A percentile compares a stretch with the other conserved stretches of the same genome.
These are phyloP conservation scores for Termitomyces sp. DNA, from an alignment of 768 basidiomycete genomes.

Conservation along the genomic window DNA sequence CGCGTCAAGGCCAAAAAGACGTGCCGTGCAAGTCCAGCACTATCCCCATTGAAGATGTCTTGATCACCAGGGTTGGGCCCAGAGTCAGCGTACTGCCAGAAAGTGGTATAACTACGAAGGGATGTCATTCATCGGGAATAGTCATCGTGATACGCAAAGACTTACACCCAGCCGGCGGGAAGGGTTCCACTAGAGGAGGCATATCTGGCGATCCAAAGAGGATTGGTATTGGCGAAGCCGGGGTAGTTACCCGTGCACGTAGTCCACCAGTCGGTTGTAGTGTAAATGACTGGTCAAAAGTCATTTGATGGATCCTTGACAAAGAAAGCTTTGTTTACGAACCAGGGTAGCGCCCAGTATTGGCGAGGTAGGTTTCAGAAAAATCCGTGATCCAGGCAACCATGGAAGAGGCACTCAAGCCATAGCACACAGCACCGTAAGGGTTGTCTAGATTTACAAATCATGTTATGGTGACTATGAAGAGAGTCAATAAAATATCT, in stretches of 20 bases:
- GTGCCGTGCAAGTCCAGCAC: slow-evolving; percentile 35
- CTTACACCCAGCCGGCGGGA: slow-evolving; percentile 52
- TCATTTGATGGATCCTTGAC: background rate
- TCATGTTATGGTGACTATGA: background rate
- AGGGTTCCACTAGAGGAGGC: slow-evolving; percentile 44
- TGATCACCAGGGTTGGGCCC: slow-evolving; percentile 54
- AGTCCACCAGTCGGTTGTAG: slow-evolving; percentile 64
- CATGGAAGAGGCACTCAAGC: slow-evolving; percentile 45
- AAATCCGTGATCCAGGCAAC: slow-evolving; percentile 61
- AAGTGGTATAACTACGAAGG: slow-evolving; percentile 36
- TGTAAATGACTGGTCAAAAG: slow-evolving; percentile 43
- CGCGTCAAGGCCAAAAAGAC: background rate
- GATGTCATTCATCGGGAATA: background rate
- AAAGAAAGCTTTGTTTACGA: slow-evolving; percentile 1
- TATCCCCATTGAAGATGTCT: slow-evolving; percentile 50
- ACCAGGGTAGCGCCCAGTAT: slow-evolving; percentile 42
- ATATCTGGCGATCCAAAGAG: slow-evolving; percentile 58
- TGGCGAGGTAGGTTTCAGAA: slow-evolving; percentile 48
- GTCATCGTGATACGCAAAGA: background rate
- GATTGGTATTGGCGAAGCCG: slow-evolving; percentile 42
- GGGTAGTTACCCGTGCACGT: slow-evolving; percentile 57
- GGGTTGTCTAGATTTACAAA: slow-evolving; percentile 38
- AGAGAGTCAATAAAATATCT: slow-evolving; percentile 8
- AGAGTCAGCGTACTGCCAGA: slow-evolving; percentile 57
- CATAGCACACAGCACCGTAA: slow-evolving; percentile 47